These are phyloP conservation scores for Termitomyces sp. DNA, from an alignment of 768 basidiomycete genomes.

Conservation along the genomic window DNA sequence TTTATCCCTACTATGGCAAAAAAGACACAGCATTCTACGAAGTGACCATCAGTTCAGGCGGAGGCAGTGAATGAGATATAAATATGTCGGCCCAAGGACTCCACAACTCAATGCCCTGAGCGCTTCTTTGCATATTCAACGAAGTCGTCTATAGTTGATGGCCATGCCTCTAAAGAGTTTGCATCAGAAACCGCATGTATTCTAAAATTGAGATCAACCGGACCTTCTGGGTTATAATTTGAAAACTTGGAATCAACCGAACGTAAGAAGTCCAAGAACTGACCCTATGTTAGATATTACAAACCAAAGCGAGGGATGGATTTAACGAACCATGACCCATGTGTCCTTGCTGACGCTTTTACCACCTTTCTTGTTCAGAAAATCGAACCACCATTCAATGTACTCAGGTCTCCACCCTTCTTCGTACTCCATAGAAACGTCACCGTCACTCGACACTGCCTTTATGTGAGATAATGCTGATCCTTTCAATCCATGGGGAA, in stretches of 20 bases:
- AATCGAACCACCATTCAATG: conserved; percentile 77
- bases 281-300: conserved; percentile 3
- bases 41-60: not conserved
- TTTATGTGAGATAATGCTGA: conserved; percentile 50
- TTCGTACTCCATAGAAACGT: conserved; percentile 42
- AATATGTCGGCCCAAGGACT: not conserved
- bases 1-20: not conserved
- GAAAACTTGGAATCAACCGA: conserved; percentile 68
- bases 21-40: not conserved
- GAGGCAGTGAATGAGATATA: not conserved
- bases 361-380: conserved; percentile 53
- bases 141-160: conserved; percentile 82
- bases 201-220: conserved; percentile 11
- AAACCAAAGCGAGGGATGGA: not conserved
- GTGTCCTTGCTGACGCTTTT: conserved; percentile 87
- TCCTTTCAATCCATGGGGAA: conserved; percentile 65
- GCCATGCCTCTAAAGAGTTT: conserved; percentile 65
- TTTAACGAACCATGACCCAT: conserved; percentile 71
- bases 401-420: conserved; percentile 62
- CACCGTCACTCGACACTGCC: conserved; percentile 33
- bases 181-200: conserved; percentile 5
- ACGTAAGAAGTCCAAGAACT: conserved; percentile 80
- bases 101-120: conserved; percentile 13
- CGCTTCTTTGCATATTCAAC: conserved; percentile 59
- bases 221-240: conserved; percentile 76